Percentiles rank a stretch among this genome's conserved stretches.
phyloP scores from a whole-genome alignment of 257 asterid species.

The Fraxinus quadrangulata region DNA sequence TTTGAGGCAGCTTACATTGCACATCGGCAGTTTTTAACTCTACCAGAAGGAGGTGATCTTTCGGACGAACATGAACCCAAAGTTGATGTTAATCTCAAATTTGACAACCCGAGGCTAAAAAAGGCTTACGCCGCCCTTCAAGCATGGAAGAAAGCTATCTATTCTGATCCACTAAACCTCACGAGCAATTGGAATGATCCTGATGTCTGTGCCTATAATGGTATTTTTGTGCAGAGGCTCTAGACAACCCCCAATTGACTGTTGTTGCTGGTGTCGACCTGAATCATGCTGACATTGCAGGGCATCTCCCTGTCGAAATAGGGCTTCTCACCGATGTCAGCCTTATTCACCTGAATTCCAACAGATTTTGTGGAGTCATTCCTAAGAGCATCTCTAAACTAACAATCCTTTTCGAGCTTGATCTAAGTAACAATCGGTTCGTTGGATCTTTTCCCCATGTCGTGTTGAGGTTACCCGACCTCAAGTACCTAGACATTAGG shows the following conservation, averaged over 20 bases:
- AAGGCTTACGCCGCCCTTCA: conserved; percentile 61
- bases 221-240: conserved; percentile 64
- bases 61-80: conserved; percentile 17
- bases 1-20: conserved; percentile 32
- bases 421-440: conserved; percentile 75
- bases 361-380: conserved; percentile 69
- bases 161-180: conserved; percentile 63
- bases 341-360: conserved; percentile 73
- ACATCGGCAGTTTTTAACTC: conserved; percentile 27
- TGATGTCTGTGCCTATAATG: conserved; percentile 61
- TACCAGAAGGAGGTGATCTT: conserved; percentile 24
- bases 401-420: conserved; percentile 57
- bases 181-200: conserved; percentile 73
- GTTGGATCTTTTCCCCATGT: conserved; percentile 70
- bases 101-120: conserved; percentile 50
- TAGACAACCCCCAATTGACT: conserved; percentile 43
- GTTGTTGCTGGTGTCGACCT: conserved; percentile 86
- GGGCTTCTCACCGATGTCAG: conserved; percentile 55
- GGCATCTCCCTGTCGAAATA: conserved; percentile 63
- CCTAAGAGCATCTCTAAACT: conserved; percentile 52
- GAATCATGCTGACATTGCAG: conserved; percentile 75
- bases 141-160: conserved; percentile 61
- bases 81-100: conserved; percentile 16
- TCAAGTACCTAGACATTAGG: conserved; percentile 66
- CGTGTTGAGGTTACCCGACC: conserved; percentile 47